phyloP scores from a whole-genome alignment of 1,139 yeast genomes.

The Geotrichum siamense region DNA sequence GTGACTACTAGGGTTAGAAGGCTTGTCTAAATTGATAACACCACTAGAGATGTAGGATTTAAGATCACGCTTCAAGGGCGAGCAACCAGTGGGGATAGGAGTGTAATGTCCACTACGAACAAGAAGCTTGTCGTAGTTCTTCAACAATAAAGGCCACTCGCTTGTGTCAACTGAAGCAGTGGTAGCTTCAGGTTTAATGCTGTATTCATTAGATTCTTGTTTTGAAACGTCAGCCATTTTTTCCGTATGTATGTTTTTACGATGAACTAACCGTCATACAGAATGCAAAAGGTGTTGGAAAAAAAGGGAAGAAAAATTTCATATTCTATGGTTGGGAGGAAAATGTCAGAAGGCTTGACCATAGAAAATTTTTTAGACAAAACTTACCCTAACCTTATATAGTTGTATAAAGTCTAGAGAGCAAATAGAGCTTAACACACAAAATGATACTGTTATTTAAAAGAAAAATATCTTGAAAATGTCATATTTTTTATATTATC shows the following conservation, averaged over 20 bases:
- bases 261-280: not conserved
- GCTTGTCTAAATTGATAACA: constrained; percentile 94
- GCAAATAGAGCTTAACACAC: no score
- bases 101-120: constrained; percentile 97
- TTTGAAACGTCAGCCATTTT: constrained; percentile 27
- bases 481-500: no score
- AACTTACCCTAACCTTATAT: constrained; percentile 7
- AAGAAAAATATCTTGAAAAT: no score
- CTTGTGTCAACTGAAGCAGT: constrained; percentile 75
- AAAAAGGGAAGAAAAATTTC: constrained; percentile 7
- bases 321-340: constrained; percentile 7
- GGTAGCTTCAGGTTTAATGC: constrained; percentile 85
- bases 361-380: constrained; percentile 2
- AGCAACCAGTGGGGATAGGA: constrained; percentile 90
- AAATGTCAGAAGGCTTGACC: not conserved
- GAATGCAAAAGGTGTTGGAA: constrained; percentile 1
- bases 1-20: constrained; percentile 95
- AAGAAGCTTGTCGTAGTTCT: constrained; percentile 85
- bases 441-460: no score
- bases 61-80: constrained; percentile 91
- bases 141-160: constrained; percentile 90
- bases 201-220: constrained; percentile 33
- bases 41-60: constrained; percentile 88
- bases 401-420: no score
- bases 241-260: not conserved